Percentiles rank a stretch among this genome's conserved stretches.
Evolutionary conservation across 805 yeast genomes (phyloP).

Genomic region (Teunomyces stri): DNA sequence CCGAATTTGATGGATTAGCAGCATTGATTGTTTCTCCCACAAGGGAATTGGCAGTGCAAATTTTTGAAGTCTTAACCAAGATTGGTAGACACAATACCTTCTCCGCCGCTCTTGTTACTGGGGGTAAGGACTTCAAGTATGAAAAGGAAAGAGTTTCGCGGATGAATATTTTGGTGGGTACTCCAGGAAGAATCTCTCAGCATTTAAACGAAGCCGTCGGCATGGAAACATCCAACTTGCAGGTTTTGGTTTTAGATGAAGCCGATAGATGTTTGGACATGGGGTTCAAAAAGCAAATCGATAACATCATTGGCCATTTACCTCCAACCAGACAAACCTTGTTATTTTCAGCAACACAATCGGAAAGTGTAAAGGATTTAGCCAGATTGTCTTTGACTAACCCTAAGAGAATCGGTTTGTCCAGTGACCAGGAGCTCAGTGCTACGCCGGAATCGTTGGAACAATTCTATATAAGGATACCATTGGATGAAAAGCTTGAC

Average conservation of each 20-base stretch:
- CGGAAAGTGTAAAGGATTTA: conserved; percentile 75
- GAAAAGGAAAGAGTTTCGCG: conserved; percentile 77
- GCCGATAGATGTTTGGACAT: conserved; percentile 91
- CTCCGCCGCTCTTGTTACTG: conserved; percentile 89
- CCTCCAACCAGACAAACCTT: conserved; percentile 83
- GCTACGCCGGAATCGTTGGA: conserved; percentile 82
- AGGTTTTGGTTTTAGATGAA: conserved; percentile 81
- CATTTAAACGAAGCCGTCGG: conserved; percentile 89
- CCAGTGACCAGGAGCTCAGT: conserved; percentile 47
- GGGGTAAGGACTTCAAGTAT: conserved; percentile 83
- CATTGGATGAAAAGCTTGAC: conserved; percentile 79
- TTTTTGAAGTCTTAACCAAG: conserved; percentile 79
- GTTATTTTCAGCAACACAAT: conserved; percentile 85
- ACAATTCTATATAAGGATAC: conserved; percentile 74
- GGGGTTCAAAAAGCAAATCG: conserved; percentile 86
- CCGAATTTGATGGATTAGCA: conserved; percentile 83
- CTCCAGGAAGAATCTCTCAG: conserved; percentile 88
- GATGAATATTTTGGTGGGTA: conserved; percentile 82
- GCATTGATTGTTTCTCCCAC: conserved; percentile 91
- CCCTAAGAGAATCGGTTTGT: conserved; percentile 49
- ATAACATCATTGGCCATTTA: conserved; percentile 71
- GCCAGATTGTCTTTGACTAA: conserved; percentile 73
- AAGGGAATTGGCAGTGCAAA: conserved; percentile 87
- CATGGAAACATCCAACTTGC: conserved; percentile 69
- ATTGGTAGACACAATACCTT: conserved; percentile 73